phyloP scores from a whole-genome alignment of 352 stramenopile genomes.

The Phytophthora fragariae region DNA sequence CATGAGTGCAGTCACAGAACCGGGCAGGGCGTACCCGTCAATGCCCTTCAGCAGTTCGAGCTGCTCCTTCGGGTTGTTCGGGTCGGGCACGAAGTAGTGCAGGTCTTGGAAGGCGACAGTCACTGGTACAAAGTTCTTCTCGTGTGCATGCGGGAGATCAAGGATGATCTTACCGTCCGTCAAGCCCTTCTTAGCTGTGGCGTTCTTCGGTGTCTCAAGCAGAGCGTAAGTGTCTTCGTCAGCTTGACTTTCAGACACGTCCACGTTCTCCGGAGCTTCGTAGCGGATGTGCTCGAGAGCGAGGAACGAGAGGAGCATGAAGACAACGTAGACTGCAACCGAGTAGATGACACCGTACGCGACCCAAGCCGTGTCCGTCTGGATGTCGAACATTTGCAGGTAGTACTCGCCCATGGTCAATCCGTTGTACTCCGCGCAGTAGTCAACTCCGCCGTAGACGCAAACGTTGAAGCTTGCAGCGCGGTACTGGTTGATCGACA shows the following conservation, averaged over 20 bases:
- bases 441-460: conserved; percentile 38
- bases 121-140: conserved; percentile 31
- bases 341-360: conserved; percentile 33
- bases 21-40: conserved; percentile 23
- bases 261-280: conserved; percentile 30
- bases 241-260: conserved; percentile 14
- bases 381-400: conserved; percentile 28
- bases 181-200: conserved; percentile 24
- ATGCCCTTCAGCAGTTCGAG: conserved; percentile 37
- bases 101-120: conserved; percentile 38
- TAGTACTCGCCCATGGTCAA: conserved; percentile 51
- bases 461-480: conserved; percentile 29
- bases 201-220: conserved; percentile 24
- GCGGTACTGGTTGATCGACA: conserved; percentile 44
- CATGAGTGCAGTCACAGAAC: conserved; percentile 25
- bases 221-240: conserved; percentile 24
- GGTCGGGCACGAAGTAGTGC: conserved; percentile 30
- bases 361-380: conserved; percentile 29
- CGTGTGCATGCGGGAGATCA: conserved; percentile 1
- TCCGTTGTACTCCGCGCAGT: conserved; percentile 36
- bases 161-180: conserved; percentile 30
- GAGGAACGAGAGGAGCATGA: conserved; percentile 33
- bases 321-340: conserved; percentile 30
- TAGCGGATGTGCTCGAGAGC: conserved; percentile 32
- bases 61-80: conserved; percentile 15